Conservation (phyloP, 2,329 filamentous ascomycete genomes). For the Capronia americana region DNA sequence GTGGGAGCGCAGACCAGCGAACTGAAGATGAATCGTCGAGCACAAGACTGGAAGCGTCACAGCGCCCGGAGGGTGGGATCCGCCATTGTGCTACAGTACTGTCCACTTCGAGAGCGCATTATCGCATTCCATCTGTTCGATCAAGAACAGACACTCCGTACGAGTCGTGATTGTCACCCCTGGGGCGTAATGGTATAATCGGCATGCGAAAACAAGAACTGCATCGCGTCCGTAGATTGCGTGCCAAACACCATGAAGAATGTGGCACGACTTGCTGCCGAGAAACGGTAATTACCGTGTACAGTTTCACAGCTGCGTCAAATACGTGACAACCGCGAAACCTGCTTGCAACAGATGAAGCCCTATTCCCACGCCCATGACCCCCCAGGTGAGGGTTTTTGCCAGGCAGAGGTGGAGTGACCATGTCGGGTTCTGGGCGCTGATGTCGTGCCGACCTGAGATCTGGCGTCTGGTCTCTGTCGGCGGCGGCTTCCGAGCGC, state of each 20-base stretch:
- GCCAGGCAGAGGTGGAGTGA: conserved; percentile 12
- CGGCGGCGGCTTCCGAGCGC: conserved; percentile 15
- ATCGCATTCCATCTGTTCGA: not conserved
- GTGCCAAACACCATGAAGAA: not conserved
- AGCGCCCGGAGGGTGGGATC: not conserved
- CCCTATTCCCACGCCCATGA: not conserved
- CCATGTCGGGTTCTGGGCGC: not conserved
- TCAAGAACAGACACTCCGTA: not conserved
- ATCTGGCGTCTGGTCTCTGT: not conserved
- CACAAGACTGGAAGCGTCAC: not conserved
- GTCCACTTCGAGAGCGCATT: not conserved
- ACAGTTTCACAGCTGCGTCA: not conserved
- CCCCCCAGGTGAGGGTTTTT: not conserved
- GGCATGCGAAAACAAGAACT: not conserved
- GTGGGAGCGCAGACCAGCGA: conserved; percentile 10
- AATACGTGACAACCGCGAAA: not conserved
- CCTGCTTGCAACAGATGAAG: not conserved
- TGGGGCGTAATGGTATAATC: not conserved
- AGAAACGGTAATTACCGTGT: too few species aligned
- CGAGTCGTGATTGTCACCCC: not conserved
- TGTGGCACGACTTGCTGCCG: not conserved
- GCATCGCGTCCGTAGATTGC: not conserved
- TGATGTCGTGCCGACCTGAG: conserved; percentile 8
- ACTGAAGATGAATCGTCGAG: not conserved
- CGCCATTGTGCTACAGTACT: not conserved